Percentiles rank a stretch among this genome's conserved stretches.
Conservation (phyloP, 192 early-diverging fungal species). For the Spizellomyces sp. region DNA sequence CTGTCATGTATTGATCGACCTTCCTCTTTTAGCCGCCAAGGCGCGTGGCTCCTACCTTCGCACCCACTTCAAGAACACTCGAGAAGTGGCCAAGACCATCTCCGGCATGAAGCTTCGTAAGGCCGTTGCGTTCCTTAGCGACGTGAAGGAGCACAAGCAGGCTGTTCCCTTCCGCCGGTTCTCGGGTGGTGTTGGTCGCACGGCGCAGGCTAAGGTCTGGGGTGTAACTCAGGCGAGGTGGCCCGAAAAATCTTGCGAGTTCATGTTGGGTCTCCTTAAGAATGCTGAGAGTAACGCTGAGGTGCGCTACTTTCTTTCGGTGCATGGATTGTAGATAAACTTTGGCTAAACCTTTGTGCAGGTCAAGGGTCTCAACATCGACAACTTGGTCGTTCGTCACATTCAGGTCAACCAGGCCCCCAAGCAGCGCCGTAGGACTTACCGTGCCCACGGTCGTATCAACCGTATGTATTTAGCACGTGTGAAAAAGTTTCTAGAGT, state of each 20-base stretch:
- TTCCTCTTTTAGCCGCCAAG: conserved; percentile 65
- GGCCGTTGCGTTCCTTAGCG: conserved; percentile 88
- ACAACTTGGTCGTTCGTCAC: conserved; percentile 89
- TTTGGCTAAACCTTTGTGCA: conserved; percentile 23
- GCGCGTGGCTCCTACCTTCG: conserved; percentile 92
- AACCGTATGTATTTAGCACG: conserved; percentile 51
- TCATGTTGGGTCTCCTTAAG: conserved; percentile 90
- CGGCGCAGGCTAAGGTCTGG: conserved; percentile 95
- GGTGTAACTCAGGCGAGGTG: conserved; percentile 90
- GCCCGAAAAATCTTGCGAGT: conserved; percentile 97
- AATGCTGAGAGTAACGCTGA: conserved; percentile 98
- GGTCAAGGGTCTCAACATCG: conserved; percentile 89
- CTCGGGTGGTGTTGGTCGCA: conserved; percentile 95
- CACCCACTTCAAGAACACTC: conserved; percentile 95
- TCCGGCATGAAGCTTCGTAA: conserved; percentile 89
- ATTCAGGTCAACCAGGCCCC: conserved; percentile 98
- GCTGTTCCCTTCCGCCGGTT: conserved; percentile 96
- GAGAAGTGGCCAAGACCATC: conserved; percentile 92
- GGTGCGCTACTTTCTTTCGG: conserved; percentile 43
- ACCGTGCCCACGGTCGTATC: conserved; percentile 98
- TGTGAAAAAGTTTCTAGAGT: neutral
- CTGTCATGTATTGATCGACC: neutral
- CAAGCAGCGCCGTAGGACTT: conserved; percentile 95
- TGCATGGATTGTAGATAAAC: too few relatives aligned
- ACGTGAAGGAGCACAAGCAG: conserved; percentile 97